Evolutionary conservation across 2,329 filamentous ascomycete genomes (phyloP), one percentile per base, ranked within the genome.

Genomic region (Onygenales sp.): DNA sequence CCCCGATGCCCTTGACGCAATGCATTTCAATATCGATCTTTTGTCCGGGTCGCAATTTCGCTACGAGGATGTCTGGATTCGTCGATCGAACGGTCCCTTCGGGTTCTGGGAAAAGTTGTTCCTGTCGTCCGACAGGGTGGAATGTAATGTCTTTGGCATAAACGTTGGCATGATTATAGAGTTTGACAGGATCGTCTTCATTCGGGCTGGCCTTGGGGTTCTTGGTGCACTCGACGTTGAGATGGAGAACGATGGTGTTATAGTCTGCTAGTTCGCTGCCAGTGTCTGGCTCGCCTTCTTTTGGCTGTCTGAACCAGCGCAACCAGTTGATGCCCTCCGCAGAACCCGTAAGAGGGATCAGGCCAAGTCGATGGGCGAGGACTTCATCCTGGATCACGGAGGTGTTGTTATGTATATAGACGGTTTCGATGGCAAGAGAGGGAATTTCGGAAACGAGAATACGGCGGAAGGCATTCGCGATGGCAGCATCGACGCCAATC

Each of bases 301-400:
- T 76, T 9, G 86, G 81, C 70, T 87, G 89, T 69, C 82, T 82
- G 71, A 82, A 90, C 84, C 87, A 94, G 67, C 84, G 84, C 74
- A 97, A 78, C 76, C 84, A 91, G 62, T 86, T 82, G 52, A 98
- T 77, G 50, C 88, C 91, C 52, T 87, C 79, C 59, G 84, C 82
- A 56, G 83, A 82, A 60, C 88, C 93, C 59, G 85, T 86, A 61
- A 98, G 85, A 14, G 94, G 93, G 52, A 98, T 86, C 45, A 98
- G 82, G 55, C 93, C 93, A 34, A 98, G 78, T 44, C 93, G 82
- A 69, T 93, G 88, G 13, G 91, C 86, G 50, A 98, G 84, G 4
- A 98, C 92, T 75, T 98, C 93, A 67, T 98, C 93, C 70, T 97
- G 92, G 64, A 98, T 93, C 37, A 98, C 90, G 4, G 89, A 95